phyloP scores from a whole-genome alignment of 352 stramenopile species.

The Phytopythium aichiense region DNA sequence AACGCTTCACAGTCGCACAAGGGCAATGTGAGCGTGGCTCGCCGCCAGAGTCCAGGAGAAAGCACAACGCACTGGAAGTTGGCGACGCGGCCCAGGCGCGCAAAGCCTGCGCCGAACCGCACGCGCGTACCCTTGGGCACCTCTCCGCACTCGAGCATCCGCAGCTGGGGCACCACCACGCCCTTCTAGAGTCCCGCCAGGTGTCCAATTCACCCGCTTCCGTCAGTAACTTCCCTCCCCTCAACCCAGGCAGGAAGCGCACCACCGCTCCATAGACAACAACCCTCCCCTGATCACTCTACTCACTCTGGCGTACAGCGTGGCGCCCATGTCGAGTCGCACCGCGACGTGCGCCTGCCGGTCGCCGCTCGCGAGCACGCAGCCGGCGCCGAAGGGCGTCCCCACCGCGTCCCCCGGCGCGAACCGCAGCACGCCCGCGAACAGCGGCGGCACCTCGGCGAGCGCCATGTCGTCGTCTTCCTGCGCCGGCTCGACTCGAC shows the following conservation, averaged over 20 bases:
- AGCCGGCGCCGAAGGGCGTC: conserved; percentile 59
- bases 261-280: no score
- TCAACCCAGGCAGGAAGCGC: no score
- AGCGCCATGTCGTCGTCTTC: neutral
- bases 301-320: conserved; percentile 48
- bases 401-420: conserved; percentile 51
- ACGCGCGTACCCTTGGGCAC: conserved; percentile 52
- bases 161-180: conserved; percentile 54
- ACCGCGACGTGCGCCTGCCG: conserved; percentile 53
- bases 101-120: conserved; percentile 4
- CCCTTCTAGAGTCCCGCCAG: conserved; percentile 24
- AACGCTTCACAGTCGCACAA: conserved; percentile 10
- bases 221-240: no score
- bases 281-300: no score
- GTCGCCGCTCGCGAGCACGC: conserved; percentile 41
- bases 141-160: conserved; percentile 67
- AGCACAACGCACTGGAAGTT: conserved; percentile 5
- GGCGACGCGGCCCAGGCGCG: neutral
- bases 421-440: conserved; percentile 69
- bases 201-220: no score
- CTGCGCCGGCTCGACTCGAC: no score
- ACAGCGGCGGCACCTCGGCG: conserved; percentile 54
- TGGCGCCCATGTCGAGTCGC: conserved; percentile 38
- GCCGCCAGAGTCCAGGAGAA: neutral
- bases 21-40: neutral